These are phyloP conservation scores for Quercus wislizeni DNA, from an alignment of 306 rosid genomes.

Conservation along the genomic window DNA sequence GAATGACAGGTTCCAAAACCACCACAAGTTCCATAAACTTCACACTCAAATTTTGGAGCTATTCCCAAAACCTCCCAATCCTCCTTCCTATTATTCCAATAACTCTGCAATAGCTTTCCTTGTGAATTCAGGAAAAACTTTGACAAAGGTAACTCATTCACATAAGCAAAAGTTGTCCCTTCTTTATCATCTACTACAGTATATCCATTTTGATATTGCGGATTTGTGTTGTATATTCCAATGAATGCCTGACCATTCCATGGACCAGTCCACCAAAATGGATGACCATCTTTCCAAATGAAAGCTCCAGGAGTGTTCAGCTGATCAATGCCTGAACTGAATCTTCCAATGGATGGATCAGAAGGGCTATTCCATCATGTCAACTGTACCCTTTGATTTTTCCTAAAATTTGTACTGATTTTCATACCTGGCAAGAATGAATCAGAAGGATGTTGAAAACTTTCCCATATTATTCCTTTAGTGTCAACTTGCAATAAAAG, in stretches of 20 bases:
- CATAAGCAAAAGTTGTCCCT: not conserved
- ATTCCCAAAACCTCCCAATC: not conserved
- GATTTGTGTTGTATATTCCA: not conserved
- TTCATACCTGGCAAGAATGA: slow-evolving; percentile 8
- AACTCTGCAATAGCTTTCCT: not conserved
- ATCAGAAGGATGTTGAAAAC: slow-evolving; percentile 23
- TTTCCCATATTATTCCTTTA: slow-evolving; percentile 18
- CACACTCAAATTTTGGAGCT: not conserved
- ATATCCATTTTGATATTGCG: slow-evolving; percentile 1
- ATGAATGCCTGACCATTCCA: slow-evolving; percentile 13
- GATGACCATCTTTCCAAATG: not conserved
- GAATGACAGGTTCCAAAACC: slow-evolving; percentile 3
- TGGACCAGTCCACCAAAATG: slow-evolving; percentile 10
- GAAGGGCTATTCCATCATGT: slow-evolving; percentile 6
- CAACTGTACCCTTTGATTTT: not conserved
- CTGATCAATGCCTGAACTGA: not conserved
- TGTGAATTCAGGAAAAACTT: not conserved
- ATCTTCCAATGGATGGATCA: slow-evolving; percentile 5
- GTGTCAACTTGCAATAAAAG: slow-evolving; percentile 11
- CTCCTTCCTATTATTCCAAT: not conserved
- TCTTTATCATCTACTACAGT: not conserved
- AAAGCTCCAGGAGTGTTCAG: not conserved
- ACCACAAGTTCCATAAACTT: slow-evolving; percentile 24
- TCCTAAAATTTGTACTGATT: not conserved
- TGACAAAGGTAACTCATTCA: not conserved